Evolutionary conservation across 345 rosid species (phyloP).

Genomic region (Toxicodendron radicans): DNA sequence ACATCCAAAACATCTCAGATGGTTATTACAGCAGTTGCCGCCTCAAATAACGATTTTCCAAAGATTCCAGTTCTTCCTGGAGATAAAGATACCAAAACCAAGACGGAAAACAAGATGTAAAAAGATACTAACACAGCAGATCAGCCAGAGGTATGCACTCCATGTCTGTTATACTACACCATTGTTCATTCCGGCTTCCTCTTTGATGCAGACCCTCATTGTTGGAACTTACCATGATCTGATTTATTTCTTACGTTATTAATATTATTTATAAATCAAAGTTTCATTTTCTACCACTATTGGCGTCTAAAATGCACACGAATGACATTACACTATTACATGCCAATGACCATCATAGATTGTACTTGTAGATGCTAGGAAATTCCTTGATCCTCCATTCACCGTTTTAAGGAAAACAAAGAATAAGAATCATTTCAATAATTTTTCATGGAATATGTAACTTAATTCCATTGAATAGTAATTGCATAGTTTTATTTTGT

Average conservation of each 20-base stretch:
- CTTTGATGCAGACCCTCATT: constrained; percentile 21
- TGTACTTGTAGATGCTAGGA: constrained; percentile 24
- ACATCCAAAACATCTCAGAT: constrained; percentile 36
- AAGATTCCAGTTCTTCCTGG: constrained; percentile 41
- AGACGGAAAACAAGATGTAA: constrained; percentile 30
- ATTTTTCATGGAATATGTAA: constrained; percentile 26
- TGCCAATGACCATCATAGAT: constrained; percentile 20
- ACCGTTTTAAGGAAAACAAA: neutral
- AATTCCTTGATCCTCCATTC: constrained; percentile 14
- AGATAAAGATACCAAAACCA: constrained; percentile 44
- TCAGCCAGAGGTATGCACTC: constrained; percentile 25
- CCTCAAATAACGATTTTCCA: constrained; percentile 33
- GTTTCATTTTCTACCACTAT: constrained; percentile 20
- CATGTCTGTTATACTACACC: constrained; percentile 4
- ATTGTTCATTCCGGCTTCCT: constrained; percentile 19
- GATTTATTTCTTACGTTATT: constrained; percentile 20
- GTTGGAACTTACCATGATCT: constrained; percentile 27
- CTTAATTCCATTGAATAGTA: constrained; percentile 13
- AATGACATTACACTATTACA: constrained; percentile 10
- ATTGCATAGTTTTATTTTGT: constrained; percentile 11
- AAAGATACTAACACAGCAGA: constrained; percentile 15
- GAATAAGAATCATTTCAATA: constrained; percentile 17
- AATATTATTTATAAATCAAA: constrained; percentile 20
- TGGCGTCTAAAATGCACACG: constrained; percentile 27
- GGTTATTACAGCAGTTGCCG: constrained; percentile 26